These are phyloP conservation scores for Zygosaccharomyces pseudorouxii DNA, from an alignment of 805 yeast genomes.

Conservation along the genomic window DNA sequence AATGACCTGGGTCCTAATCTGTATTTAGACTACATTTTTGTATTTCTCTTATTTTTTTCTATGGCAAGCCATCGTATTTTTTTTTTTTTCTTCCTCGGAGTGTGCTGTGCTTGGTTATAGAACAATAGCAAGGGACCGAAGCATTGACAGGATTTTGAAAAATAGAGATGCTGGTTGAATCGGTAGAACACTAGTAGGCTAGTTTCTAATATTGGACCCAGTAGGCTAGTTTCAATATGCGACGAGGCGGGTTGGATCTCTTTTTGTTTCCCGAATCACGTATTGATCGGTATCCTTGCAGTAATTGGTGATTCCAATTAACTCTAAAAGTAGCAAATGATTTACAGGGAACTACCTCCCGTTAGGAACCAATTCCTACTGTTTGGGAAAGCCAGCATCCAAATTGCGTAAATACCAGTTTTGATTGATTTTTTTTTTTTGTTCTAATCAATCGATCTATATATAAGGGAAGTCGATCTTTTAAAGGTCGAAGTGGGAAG, in stretches of 20 bases:
- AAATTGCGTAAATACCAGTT: conserved; percentile 1
- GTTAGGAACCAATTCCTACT: background rate
- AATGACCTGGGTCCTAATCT: background rate
- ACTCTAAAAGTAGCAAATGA: background rate
- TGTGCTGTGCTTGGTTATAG: background rate
- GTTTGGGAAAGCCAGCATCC: conserved; percentile 4
- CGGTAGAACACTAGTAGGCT: background rate
- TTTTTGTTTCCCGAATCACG: background rate
- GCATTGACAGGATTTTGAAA: background rate
- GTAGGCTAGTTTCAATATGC: background rate
- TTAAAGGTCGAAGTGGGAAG: background rate
- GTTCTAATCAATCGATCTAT: background rate
- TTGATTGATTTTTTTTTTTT: background rate
- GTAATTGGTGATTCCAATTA: background rate
- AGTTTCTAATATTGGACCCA: background rate
- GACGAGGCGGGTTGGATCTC: background rate
- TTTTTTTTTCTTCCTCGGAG: background rate
- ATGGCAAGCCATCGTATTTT: conserved; percentile 5
- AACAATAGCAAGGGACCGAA: background rate
- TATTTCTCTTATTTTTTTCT: background rate
- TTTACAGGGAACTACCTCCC: background rate
- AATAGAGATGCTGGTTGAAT: conserved; percentile 2
- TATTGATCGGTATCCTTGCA: background rate
- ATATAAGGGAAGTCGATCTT: background rate
- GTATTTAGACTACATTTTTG: background rate